Conservation (phyloP, 2,329 filamentous ascomycete genomes). For the Dactylonectria estremocensis region DNA sequence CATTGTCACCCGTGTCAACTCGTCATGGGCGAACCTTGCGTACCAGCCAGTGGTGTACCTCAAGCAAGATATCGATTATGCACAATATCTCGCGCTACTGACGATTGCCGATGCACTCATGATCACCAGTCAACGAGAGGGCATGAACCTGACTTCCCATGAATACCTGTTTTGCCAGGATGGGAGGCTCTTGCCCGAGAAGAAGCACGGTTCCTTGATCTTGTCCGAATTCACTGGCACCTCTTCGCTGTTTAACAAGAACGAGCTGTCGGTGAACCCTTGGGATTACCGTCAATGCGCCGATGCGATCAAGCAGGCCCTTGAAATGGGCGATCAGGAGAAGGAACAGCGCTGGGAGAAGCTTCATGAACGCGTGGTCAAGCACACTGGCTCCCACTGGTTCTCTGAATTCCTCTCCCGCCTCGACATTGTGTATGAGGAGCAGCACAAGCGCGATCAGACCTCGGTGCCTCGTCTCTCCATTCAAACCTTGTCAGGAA, state of each 20-base stretch:
- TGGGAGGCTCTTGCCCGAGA: constrained; percentile 76
- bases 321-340: constrained; percentile 85
- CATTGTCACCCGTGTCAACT: constrained; percentile 95
- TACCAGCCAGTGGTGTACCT: constrained; percentile 95
- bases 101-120: constrained; percentile 92
- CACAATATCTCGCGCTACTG: constrained; percentile 92
- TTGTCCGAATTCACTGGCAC: constrained; percentile 96
- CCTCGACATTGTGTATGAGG: constrained; percentile 83
- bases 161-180: constrained; percentile 96
- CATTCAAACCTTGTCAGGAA: constrained; percentile 72
- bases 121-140: constrained; percentile 95
- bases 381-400: constrained; percentile 90
- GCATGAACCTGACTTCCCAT: constrained; percentile 97
- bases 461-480: constrained; percentile 90
- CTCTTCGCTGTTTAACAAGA: constrained; percentile 84
- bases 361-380: constrained; percentile 80
- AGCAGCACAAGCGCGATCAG: constrained; percentile 88
- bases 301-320: constrained; percentile 85
- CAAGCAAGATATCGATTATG: constrained; percentile 93
- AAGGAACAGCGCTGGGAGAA: constrained; percentile 82
- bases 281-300: constrained; percentile 95
- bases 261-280: constrained; percentile 90
- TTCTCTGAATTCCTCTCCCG: constrained; percentile 81
- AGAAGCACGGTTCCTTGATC: constrained; percentile 91
- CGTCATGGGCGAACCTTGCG: constrained; percentile 88